Percentiles rank a stretch among this genome's conserved stretches.
These are phyloP conservation scores for Chytriomyces confervae DNA, from an alignment of 192 early-diverging fungal species.

Conservation along the genomic window DNA sequence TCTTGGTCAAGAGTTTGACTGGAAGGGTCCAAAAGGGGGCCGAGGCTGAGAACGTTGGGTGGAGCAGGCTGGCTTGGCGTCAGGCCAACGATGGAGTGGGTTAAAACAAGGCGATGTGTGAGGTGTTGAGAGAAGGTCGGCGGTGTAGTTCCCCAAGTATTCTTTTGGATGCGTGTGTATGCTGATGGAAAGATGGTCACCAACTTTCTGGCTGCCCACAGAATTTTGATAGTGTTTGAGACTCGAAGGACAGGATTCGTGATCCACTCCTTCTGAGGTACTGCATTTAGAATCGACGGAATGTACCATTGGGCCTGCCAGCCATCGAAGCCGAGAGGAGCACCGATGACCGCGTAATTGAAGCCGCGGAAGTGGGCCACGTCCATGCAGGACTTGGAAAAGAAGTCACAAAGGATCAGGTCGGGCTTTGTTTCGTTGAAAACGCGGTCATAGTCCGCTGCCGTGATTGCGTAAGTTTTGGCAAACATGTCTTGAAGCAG, in stretches of 20 bases:
- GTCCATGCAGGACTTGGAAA: slow-evolving; percentile 14
- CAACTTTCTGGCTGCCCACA: background rate
- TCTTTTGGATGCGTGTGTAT: background rate
- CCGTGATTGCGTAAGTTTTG: background rate
- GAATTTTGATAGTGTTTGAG: background rate
- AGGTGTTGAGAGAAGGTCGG: background rate
- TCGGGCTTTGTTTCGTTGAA: background rate
- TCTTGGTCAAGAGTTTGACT: no score
- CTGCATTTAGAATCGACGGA: slow-evolving; percentile 8
- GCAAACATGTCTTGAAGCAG: background rate
- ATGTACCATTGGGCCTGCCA: slow-evolving; percentile 24
- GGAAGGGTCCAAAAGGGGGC: slow-evolving; percentile 7
- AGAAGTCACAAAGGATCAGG: slow-evolving; percentile 20
- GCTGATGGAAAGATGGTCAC: background rate
- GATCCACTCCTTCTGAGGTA: slow-evolving; percentile 12
- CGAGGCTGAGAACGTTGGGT: slow-evolving; percentile 15
- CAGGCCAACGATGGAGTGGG: background rate
- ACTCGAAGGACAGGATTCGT: background rate
- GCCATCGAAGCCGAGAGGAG: slow-evolving; percentile 2
- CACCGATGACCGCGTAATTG: slow-evolving; percentile 5
- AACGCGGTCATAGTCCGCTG: background rate
- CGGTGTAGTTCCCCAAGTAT: background rate
- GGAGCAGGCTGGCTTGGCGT: background rate
- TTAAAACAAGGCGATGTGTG: background rate
- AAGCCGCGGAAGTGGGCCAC: background rate